Evolutionary conservation across 1,139 yeast genomes (phyloP), one percentile per base, ranked within the genome.

Genomic region (Candida pseudoviswanathii): DNA sequence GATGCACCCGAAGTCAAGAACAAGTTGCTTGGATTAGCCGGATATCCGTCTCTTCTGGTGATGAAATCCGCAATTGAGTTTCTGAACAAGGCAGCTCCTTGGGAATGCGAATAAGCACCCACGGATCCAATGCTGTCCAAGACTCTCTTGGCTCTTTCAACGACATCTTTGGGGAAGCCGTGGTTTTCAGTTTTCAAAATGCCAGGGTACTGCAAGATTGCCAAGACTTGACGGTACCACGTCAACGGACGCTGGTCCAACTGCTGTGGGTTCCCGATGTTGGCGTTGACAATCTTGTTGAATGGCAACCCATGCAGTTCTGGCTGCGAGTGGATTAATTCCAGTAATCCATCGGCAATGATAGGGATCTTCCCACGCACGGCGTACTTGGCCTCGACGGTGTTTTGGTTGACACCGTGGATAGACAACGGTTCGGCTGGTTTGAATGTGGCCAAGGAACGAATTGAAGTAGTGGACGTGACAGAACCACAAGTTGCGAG

Each of bases 251-350:
- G 80, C 68, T 94, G 99, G 60, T 89, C 94, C 61, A 94, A 78
- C 65, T 92, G 98, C 68, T 94, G 99, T 1, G 99, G 99, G 65
- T 95, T 95, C 33, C 99, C 99, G 54, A 94, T 94, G 67, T 95
- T 94, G 54, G 97, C 96, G 60, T 83, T 84, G 63, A 94, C 85
- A 58, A 94, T 89, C 54, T 80, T 72, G 44, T 79, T 73, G 63
- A 91, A 95, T 0, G 97, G 96, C 54, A 90, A 72, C 2, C 89
- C 82, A 34, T 75, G 77, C 22, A 86, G 84, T 45, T 80, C 74
- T 1, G 76, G 71, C 43, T 71, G 64, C 29, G 67, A 64, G 45
- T 87, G 71, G 55, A 84, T 79, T 44, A 65, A 59, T 8, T 70
- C 71, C 51, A 84, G 78, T 53, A 95, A 73, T 64, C 91, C 89